Evolutionary conservation across 2,329 filamentous ascomycete genomes (phyloP), one percentile per base, ranked within the genome.

Genomic region (Cyclaneusma minus): DNA sequence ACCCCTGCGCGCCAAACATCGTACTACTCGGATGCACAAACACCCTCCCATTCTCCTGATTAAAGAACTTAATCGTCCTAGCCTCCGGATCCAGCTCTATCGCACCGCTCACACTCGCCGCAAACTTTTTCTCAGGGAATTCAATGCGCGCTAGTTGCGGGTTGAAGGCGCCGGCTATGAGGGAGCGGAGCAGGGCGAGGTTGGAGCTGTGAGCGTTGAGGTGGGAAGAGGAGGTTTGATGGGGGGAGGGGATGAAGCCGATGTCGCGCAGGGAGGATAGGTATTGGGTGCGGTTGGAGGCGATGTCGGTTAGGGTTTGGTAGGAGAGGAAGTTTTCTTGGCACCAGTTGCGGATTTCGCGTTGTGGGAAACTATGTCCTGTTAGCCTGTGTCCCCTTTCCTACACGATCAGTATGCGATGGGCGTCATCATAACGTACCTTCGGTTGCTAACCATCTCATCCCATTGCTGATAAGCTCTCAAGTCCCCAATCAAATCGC

Each of bases 61-160:
- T 82, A 52, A 83, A 95, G 55, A 85, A 98, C 48, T 84, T 89
- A 53, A 98, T 94, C 3, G 78, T 81, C 28, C 74, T 67, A 4
- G 87, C 87, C 51, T 95, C 87, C 0, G 87, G 87, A 45, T 98
- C 89, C 5, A 94, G 62, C 48, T 89, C 87, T 2, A 95, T 81
- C 0, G 89, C 82, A 6, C 89, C 89, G 1, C 82, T 81, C 35
- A 91, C 69, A 3, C 81, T 83, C 18, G 75, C 72, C 8, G 81
- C 80, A 50, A 91, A 98, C 51, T 94, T 95, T 58, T 92, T 92
- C 54, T 93, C 83, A 0, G 89, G 89, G 39, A 94, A 82, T 37
- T 84, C 77, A 45, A 98, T 93, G 28, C 85, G 72, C 9, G 84
- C 84, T 36, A 94, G 72, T 51, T 95, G 87, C 0, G 89, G 89